A percentile compares a stretch with the other conserved stretches of the same genome.
Conservation (phyloP, 1,284 basidiomycete species). For the Moesziomyces sp. region DNA sequence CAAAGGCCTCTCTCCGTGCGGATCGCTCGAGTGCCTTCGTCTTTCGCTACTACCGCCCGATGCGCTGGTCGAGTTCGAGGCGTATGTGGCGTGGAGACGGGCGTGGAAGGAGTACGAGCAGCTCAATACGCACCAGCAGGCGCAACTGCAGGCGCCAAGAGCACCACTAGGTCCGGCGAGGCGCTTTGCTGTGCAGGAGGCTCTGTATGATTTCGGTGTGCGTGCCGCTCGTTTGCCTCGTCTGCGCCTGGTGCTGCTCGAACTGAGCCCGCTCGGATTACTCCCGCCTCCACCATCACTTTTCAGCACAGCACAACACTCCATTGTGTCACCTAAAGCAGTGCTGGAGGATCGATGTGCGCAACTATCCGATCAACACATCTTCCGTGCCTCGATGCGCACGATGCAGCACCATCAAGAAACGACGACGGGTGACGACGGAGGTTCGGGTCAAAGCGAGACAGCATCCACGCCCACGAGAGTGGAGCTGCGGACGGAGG, state of each 20-base stretch:
- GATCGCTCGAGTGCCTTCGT: constrained; percentile 27
- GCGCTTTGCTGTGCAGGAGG: constrained; percentile 40
- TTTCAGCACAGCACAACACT: too few species aligned
- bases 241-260: constrained; percentile 27
- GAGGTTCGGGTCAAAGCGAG: neutral
- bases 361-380: neutral
- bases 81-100: constrained; percentile 33
- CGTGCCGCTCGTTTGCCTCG: constrained; percentile 25
- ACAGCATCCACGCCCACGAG: neutral
- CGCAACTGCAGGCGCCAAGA: constrained; percentile 21
- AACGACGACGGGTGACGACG: neutral
- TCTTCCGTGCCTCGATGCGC: constrained; percentile 1
- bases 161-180: constrained; percentile 37
- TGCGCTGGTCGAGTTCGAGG: constrained; percentile 30
- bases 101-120: constrained; percentile 36
- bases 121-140: constrained; percentile 22
- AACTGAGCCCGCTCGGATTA: constrained; percentile 26
- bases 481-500: constrained; percentile 23
- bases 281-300: constrained; percentile 8
- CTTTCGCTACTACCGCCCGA: constrained; percentile 40
- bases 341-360: neutral
- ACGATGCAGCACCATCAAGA: neutral
- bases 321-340: neutral
- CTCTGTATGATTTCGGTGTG: constrained; percentile 26
- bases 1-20: constrained; percentile 18